Conservation (phyloP, 208 protist genomes). For the Trypanosoma cruzi region DNA sequence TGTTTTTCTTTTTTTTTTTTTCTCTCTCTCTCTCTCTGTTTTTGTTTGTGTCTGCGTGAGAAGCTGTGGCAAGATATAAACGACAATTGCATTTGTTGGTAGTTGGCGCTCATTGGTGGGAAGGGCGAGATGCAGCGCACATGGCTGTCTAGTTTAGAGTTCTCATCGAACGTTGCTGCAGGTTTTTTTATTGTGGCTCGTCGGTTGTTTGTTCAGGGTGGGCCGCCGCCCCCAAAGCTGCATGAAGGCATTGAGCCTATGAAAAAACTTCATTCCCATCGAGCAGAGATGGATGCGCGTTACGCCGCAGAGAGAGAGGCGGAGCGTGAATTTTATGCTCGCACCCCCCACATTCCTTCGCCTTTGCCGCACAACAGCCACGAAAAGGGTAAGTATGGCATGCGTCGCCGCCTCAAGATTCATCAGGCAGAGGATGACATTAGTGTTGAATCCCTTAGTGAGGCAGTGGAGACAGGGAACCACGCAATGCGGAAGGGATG, state of each 20-base stretch:
- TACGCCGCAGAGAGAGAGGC: conserved; percentile 36
- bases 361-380: conserved; percentile 79
- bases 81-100: too few relatives aligned
- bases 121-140: conserved; percentile 1
- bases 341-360: conserved; percentile 53
- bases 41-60: conserved; percentile 1
- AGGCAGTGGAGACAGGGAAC: conserved; percentile 51
- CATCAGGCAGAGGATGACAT: conserved; percentile 33
- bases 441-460: conserved; percentile 32
- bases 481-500: conserved; percentile 59
- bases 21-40: conserved; percentile 14
- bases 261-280: conserved; percentile 27
- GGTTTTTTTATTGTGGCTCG: not conserved
- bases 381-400: conserved; percentile 72
- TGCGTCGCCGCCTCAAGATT: conserved; percentile 69
- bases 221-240: conserved; percentile 42
- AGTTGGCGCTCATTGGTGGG: not conserved
- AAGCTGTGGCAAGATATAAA: too few relatives aligned
- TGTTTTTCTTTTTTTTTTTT: not conserved
- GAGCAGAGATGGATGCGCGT: conserved; percentile 43
- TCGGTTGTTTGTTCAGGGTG: conserved; percentile 69
- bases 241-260: conserved; percentile 31
- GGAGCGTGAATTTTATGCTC: conserved; percentile 55
- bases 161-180: not conserved
- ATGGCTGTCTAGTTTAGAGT: not conserved